phyloP scores from a whole-genome alignment of 202 grass and related monocot genomes.

The Elaeis oleifera region DNA sequence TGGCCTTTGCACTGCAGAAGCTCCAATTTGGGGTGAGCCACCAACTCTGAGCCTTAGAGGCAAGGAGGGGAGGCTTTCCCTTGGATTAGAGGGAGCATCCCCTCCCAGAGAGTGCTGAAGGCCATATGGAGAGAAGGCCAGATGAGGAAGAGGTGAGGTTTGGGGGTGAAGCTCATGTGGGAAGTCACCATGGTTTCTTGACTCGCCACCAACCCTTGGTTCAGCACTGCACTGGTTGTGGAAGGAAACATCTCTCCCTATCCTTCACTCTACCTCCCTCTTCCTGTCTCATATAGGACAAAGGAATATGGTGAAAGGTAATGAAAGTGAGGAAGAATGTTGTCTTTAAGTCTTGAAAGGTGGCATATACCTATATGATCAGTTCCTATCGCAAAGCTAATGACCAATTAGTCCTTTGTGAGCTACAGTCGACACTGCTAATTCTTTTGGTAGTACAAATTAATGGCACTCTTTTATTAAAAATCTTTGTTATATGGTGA shows the following conservation, averaged over 20 bases:
- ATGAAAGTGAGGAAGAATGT: too few species aligned
- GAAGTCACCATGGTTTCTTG: slow-evolving; percentile 6
- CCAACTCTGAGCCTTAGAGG: slow-evolving; percentile 12
- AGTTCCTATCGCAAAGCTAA: too few species aligned
- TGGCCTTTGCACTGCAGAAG: slow-evolving; percentile 20
- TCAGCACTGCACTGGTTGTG: slow-evolving; percentile 1
- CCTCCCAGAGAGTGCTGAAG: background rate
- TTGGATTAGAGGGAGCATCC: background rate
- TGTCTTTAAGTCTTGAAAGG: too few species aligned
- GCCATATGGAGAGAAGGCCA: slow-evolving; percentile 5
- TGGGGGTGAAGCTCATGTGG: slow-evolving; percentile 8
- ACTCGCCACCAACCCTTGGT: slow-evolving; percentile 17
- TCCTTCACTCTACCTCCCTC: slow-evolving; percentile 1
- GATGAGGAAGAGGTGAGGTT: slow-evolving; percentile 33
- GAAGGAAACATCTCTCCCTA: slow-evolving; percentile 4
- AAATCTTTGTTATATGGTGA: too few species aligned
- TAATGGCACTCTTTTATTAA: too few species aligned
- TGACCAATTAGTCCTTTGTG: too few species aligned
- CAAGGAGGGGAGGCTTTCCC: slow-evolving; percentile 16
- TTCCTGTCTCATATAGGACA: background rate
- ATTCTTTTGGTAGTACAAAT: too few species aligned
- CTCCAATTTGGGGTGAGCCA: slow-evolving; percentile 15
- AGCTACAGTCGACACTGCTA: too few species aligned
- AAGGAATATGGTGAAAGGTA: too few species aligned
- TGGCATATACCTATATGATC: too few species aligned